A percentile compares a stretch with the other conserved stretches of the same genome.
Conservation (phyloP, 2,329 filamentous ascomycete genomes). For the Fusarium citri region DNA sequence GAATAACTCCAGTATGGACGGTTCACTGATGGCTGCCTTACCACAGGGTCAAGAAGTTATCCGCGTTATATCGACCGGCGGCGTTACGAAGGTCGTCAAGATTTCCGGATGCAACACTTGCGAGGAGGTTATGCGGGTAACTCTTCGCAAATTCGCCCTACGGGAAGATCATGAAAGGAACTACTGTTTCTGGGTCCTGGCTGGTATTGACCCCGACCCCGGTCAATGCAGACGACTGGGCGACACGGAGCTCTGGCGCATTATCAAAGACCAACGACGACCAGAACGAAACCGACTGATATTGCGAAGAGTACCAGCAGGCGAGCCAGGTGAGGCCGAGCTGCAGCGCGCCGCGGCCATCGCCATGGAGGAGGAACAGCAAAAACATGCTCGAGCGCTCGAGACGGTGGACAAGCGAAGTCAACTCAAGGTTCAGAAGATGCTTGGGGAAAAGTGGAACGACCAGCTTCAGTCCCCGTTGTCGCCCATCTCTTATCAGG, state of each 20-base stretch:
- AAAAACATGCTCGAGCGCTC: slow-evolving; percentile 73
- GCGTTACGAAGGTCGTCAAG: slow-evolving; percentile 92
- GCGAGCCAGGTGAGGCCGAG: slow-evolving; percentile 88
- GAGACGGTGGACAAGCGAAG: slow-evolving; percentile 78
- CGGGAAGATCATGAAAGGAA: slow-evolving; percentile 93
- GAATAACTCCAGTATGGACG: slow-evolving; percentile 86
- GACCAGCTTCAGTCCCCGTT: slow-evolving; percentile 84
- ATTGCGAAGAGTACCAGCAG: slow-evolving; percentile 89
- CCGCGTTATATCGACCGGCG: slow-evolving; percentile 90
- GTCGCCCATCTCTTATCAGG: slow-evolving; percentile 80
- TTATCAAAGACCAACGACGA: slow-evolving; percentile 86
- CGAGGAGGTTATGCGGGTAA: slow-evolving; percentile 92
- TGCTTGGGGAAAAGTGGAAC: slow-evolving; percentile 88
- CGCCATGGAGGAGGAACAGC: slow-evolving; percentile 85
- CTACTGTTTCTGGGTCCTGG: slow-evolving; percentile 96
- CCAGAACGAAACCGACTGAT: slow-evolving; percentile 93
- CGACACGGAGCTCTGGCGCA: slow-evolving; percentile 88
- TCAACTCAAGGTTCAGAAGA: slow-evolving; percentile 87
- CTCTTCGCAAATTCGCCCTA: slow-evolving; percentile 86
- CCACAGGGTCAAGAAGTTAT: slow-evolving; percentile 90
- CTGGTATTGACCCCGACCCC: slow-evolving; percentile 85
- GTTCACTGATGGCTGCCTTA: slow-evolving; percentile 85
- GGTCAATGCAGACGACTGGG: slow-evolving; percentile 83
- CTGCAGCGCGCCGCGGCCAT: slow-evolving; percentile 89
- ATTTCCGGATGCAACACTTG: slow-evolving; percentile 91